Conservation (phyloP, 75 land plant species). For the Cupressus sempervirens region DNA sequence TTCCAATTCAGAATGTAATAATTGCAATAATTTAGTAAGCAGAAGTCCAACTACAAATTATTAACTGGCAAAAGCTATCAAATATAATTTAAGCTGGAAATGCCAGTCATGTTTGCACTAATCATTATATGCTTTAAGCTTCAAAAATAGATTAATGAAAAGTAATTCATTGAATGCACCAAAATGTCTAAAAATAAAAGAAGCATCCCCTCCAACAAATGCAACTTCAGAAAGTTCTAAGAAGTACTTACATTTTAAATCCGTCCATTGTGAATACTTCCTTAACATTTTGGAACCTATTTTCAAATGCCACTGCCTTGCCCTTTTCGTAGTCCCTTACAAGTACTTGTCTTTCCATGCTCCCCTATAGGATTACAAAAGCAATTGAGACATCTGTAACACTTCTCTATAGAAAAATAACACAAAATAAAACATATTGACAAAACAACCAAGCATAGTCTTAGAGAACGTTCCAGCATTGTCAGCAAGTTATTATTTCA, state of each 20-base stretch:
- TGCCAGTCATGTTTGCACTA: not conserved
- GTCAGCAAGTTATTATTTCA: not conserved
- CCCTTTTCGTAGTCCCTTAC: slow-evolving; percentile 79
- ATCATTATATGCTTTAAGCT: not conserved
- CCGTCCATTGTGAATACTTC: slow-evolving; percentile 86
- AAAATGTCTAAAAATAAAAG: not conserved
- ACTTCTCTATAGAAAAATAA: not conserved
- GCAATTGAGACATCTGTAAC: not conserved
- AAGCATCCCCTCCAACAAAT: not conserved
- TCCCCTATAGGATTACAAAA: slow-evolving; percentile 47
- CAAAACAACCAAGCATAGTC: not conserved
- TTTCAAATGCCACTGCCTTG: slow-evolving; percentile 64
- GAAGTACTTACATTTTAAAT: slow-evolving; percentile 55
- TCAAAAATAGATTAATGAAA: not conserved
- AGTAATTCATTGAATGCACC: not conserved
- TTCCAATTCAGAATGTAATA: not conserved
- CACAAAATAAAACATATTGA: not conserved
- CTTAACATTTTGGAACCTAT: slow-evolving; percentile 59
- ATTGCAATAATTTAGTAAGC: not conserved
- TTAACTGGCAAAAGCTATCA: not conserved
- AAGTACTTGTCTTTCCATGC: slow-evolving; percentile 89
- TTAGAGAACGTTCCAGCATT: not conserved
- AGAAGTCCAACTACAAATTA: not conserved
- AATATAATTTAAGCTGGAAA: not conserved
- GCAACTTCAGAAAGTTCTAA: not conserved